Evolutionary conservation across 768 basidiomycete species (phyloP).

Genomic region (Hypsizygus marmoreus): DNA sequence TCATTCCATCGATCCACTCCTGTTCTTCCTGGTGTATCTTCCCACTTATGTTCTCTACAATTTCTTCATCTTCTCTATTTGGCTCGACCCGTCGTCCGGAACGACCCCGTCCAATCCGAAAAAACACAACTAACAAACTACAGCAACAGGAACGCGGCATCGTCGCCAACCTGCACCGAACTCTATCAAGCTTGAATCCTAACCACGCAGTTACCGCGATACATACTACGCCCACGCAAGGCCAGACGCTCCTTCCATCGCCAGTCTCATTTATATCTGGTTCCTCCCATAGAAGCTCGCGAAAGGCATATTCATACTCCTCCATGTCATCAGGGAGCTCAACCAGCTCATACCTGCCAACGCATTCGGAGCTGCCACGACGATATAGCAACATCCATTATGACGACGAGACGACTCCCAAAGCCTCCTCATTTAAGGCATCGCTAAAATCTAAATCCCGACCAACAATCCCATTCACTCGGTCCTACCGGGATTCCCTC

Average conservation of each 20-base stretch:
- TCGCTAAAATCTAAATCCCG: neutral
- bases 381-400: neutral
- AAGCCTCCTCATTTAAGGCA: slow-evolving; percentile 2
- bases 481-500: neutral
- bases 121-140: slow-evolving; percentile 1
- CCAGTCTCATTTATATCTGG: neutral
- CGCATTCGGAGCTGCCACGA: neutral
- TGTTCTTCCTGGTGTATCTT: slow-evolving; percentile 1
- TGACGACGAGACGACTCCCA: neutral
- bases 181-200: slow-evolving; percentile 2
- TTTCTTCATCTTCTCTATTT: slow-evolving; percentile 6
- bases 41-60: slow-evolving; percentile 9
- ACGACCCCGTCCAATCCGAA: slow-evolving; percentile 1
- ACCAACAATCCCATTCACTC: too few relatives aligned
- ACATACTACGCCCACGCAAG: neutral
- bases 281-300: neutral
- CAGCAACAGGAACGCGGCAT: neutral
- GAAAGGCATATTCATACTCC: neutral
- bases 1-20: neutral
- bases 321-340: slow-evolving; percentile 5
- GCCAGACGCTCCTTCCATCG: neutral
- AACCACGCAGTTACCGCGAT: neutral
- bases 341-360: neutral
- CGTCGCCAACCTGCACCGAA: slow-evolving; percentile 12
- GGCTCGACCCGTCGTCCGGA: slow-evolving; percentile 13